Base-by-base conservation (phyloP, 768 basidiomycete genomes). In the Dioszegia hungarica region DNA sequence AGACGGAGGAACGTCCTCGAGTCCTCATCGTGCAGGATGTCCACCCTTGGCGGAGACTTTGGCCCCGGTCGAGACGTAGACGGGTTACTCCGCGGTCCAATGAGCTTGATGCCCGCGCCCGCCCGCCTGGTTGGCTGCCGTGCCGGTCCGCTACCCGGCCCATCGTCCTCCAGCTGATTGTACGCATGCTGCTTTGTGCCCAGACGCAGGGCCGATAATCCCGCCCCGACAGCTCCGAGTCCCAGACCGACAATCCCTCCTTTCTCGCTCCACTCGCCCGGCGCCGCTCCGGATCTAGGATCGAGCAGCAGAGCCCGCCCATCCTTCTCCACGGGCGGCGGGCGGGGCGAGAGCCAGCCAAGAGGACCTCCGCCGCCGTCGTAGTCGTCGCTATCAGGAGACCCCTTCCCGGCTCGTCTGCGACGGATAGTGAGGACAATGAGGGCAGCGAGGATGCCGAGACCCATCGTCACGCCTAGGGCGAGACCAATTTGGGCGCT, bases 381-480 rank as follows among this genome's bases (percentile, higher is more conserved):
- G 19, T 22, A 24, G 15, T 29, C 20, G 5, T 44, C 52, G 8
- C 20, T 15, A 19, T 44, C 24, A 11, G 36, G 20, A 5, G 29
- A 6, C 25, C 47, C 27, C 9, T 38, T 28, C 5, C 43, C 56
- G 17, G 56, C 56, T n/a, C 51, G 40, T 15, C 43, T 25, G 8
- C 54, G 48, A 11, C 51, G 57, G 19, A 41, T 44, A 3, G 51
- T 46, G 24, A 56, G 85, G 65, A 80, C 84, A 1, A 79, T 71
- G 2, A 74, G 73, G 0, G 70, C 79, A 0, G 80, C 61, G 14
- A 75, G 78, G 8, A 79, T 70, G 3, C 78, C 80, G 15, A 84
- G 51, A 12, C 86, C 75, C 11, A 79, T 86, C 8, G 87, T 73
- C 6, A 82, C 69, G 14, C 85, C 88, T 41, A 91, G 78, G 0